Percentiles rank a stretch among this genome's conserved stretches.
phyloP scores from a whole-genome alignment of 257 asterid species.

The Thymus mandschuricus region DNA sequence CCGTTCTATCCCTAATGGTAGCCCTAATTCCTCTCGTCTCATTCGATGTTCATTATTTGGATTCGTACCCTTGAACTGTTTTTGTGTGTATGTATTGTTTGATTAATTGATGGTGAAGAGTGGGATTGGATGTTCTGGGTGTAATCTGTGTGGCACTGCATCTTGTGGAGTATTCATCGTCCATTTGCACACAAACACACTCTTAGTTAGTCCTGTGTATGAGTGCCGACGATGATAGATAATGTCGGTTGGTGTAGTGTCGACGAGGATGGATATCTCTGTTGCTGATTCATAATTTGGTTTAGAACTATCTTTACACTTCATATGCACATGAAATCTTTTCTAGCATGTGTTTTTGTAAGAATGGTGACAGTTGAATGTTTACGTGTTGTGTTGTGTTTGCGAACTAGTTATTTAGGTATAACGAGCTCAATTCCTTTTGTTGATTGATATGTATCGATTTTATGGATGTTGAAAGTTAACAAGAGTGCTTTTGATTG shows the following conservation, averaged over 20 bases:
- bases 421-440: background rate
- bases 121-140: constrained; percentile 8
- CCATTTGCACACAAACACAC: background rate
- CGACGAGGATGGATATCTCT: background rate
- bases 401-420: background rate
- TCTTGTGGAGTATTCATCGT: background rate
- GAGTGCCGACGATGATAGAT: background rate
- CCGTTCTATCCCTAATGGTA: constrained; percentile 79
- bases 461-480: background rate
- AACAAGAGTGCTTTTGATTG: background rate
- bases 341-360: background rate
- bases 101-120: background rate
- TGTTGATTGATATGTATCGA: background rate
- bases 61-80: background rate
- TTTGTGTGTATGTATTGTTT: background rate
- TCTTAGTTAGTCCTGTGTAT: background rate
- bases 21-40: constrained; percentile 25
- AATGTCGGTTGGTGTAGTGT: background rate
- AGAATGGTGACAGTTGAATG: constrained; percentile 1
- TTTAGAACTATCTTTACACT: background rate
- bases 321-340: background rate
- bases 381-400: background rate
- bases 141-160: background rate
- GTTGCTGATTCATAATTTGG: background rate
- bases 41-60: background rate